Evolutionary conservation across 202 grass and related monocot species (phyloP).

Genomic region (Tripidium arundinaceum): DNA sequence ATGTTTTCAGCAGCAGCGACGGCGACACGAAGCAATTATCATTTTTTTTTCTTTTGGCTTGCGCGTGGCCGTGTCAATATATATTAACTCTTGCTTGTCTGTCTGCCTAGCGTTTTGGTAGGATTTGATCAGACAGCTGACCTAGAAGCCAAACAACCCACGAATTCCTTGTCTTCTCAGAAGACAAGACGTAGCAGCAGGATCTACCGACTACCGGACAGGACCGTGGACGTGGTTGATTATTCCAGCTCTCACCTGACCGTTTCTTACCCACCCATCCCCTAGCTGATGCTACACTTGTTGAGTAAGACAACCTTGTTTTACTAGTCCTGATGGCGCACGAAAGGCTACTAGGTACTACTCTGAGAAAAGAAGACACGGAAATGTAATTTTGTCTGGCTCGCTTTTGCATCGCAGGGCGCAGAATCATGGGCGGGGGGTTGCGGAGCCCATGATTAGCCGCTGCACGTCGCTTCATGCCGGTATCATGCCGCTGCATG

Average conservation of each 20-base stretch:
- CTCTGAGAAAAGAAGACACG: background rate
- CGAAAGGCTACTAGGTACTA: background rate
- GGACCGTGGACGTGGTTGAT: background rate
- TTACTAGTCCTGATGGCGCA: background rate
- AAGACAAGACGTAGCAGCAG: background rate
- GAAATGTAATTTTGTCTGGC: conserved; percentile 18
- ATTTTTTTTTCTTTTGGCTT: background rate
- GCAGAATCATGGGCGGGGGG: conserved; percentile 6
- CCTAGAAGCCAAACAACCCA: background rate
- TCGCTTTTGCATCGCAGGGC: background rate
- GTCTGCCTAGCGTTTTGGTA: background rate
- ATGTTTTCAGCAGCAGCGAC: background rate
- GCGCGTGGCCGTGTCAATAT: background rate
- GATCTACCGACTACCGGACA: background rate
- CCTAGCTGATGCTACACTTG: background rate
- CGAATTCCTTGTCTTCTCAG: conserved; percentile 1
- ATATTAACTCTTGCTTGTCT: background rate
- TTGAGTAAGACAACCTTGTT: background rate
- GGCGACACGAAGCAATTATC: background rate
- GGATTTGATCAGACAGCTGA: conserved; percentile 34
- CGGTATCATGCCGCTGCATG: conserved; percentile 25
- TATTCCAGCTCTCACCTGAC: background rate
- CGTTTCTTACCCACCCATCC: background rate
- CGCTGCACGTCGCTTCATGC: conserved; percentile 34
- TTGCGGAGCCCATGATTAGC: conserved; percentile 19